A percentile compares a stretch with the other conserved stretches of the same genome.
These are phyloP conservation scores for Leucocoprinus leucothites DNA, from an alignment of 768 basidiomycete species.

Conservation along the genomic window DNA sequence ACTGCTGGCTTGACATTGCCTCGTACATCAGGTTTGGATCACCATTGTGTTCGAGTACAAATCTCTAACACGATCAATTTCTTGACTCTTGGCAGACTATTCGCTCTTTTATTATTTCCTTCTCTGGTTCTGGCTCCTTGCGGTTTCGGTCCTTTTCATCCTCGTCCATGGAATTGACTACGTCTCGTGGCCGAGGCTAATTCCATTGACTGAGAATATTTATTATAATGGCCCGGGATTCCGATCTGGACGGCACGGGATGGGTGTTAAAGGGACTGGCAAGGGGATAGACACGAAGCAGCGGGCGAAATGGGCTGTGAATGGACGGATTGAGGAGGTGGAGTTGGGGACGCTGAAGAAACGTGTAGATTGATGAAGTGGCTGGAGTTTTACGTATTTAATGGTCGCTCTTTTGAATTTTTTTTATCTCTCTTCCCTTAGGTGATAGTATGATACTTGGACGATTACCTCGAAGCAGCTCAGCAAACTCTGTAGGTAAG, in stretches of 20 bases:
- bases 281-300: constrained; percentile 32
- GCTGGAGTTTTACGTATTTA: constrained; percentile 4
- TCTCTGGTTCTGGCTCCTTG: constrained; percentile 71
- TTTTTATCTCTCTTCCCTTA: not conserved
- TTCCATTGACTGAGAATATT: constrained; percentile 80
- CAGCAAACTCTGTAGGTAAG: too few species aligned
- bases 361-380: constrained; percentile 55
- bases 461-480: too few species aligned
- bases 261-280: constrained; percentile 50
- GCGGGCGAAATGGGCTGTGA: constrained; percentile 35
- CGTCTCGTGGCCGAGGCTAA: constrained; percentile 90
- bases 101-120: constrained; percentile 83
- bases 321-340: constrained; percentile 56
- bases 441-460: too few species aligned
- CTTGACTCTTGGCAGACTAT: constrained; percentile 56
- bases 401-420: constrained; percentile 2
- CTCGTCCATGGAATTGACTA: constrained; percentile 88
- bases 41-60: not conserved
- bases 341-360: constrained; percentile 79
- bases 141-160: constrained; percentile 68
- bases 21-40: constrained; percentile 71
- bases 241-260: constrained; percentile 74
- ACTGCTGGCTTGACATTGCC: constrained; percentile 84
- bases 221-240: constrained; percentile 89
- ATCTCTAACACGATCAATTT: constrained; percentile 10